Base-by-base conservation (phyloP, 2,329 filamentous ascomycete genomes). In the Ophiostoma novo-ulmi region DNA sequence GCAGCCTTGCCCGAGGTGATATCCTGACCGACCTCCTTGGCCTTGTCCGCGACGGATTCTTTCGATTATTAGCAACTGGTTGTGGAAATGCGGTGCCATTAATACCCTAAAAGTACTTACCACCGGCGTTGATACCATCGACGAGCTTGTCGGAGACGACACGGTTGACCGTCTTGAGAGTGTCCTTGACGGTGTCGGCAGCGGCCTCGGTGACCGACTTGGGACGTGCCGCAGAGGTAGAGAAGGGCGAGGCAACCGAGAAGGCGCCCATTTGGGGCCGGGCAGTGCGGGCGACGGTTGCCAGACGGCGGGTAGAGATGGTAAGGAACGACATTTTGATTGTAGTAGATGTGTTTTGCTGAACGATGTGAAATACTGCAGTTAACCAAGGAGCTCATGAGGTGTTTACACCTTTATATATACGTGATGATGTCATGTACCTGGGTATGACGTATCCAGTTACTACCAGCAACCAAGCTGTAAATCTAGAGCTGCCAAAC, bases 141-240 rank as follows among this genome's bases (percentile, higher is more conserved):
- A 89, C 85, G 22, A 90, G 76, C 77, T 87, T 89, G 77, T 88
- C 84, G 72, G 85, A 84, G 61, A 90, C 85, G 68, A 80, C 82
- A 39, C 86, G 82, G 79, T 90, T 86, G 6, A 88, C 85, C 6
- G 79, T 80, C 79, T 89, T 88, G 71, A 86, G 78, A 3, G 83
- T 82, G 73, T 89, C 87, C 79, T 89, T 90, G 75, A 85, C 84
- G 5, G 68, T 61, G n/a, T 71, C 70, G 36, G 70, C 65, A 74
- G 85, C 84, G 6, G 68, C 31, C 39, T 71, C 68, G 26, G 70
- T 68, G 64, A 41, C 80, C 11, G 82, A 80, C 80, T 87, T 88
- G 66, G 80, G 81, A 10, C 78, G 74, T 1, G 78, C 77, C 11
- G 81, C 73, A 68, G 80, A 81, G 14, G 84, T 84, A 72, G 82